Conservation (phyloP, 768 basidiomycete species). For the Boletus rubroflammeus region DNA sequence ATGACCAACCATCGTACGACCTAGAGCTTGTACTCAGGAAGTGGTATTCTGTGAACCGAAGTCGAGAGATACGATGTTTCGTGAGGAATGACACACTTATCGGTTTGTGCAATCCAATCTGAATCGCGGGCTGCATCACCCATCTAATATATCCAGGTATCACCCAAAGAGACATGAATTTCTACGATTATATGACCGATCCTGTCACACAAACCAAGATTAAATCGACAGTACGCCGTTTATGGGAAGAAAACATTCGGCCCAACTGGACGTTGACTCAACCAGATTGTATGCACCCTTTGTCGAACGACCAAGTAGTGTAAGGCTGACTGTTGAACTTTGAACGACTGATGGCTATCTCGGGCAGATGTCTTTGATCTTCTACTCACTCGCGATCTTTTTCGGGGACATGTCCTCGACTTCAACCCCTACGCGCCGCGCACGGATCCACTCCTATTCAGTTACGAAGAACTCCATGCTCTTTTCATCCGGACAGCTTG, state of each 20-base stretch:
- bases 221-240: slow-evolving; percentile 43
- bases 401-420: slow-evolving; percentile 78
- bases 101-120: slow-evolving; percentile 43
- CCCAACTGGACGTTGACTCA: slow-evolving; percentile 51
- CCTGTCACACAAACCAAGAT: slow-evolving; percentile 51
- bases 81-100: slow-evolving; percentile 68
- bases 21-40: slow-evolving; percentile 86
- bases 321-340: background rate
- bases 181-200: slow-evolving; percentile 84
- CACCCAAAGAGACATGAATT: slow-evolving; percentile 84
- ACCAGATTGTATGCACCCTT: slow-evolving; percentile 57
- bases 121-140: background rate
- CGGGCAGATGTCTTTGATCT: slow-evolving; percentile 75
- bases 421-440: slow-evolving; percentile 85
- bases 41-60: slow-evolving; percentile 82
- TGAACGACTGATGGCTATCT: background rate
- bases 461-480: slow-evolving; percentile 66
- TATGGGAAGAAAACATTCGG: slow-evolving; percentile 70
- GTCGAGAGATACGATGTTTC: slow-evolving; percentile 89
- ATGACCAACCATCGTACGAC: slow-evolving; percentile 40
- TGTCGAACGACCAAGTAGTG: background rate
- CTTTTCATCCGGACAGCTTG: slow-evolving; percentile 26
- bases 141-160: slow-evolving; percentile 49
- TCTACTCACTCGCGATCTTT: slow-evolving; percentile 77
- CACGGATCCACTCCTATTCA: slow-evolving; percentile 87